Percentiles rank a stretch among this genome's conserved stretches.
These are phyloP conservation scores for Fusarium sp. DNA, from an alignment of 2,329 filamentous ascomycete genomes.

Conservation along the genomic window DNA sequence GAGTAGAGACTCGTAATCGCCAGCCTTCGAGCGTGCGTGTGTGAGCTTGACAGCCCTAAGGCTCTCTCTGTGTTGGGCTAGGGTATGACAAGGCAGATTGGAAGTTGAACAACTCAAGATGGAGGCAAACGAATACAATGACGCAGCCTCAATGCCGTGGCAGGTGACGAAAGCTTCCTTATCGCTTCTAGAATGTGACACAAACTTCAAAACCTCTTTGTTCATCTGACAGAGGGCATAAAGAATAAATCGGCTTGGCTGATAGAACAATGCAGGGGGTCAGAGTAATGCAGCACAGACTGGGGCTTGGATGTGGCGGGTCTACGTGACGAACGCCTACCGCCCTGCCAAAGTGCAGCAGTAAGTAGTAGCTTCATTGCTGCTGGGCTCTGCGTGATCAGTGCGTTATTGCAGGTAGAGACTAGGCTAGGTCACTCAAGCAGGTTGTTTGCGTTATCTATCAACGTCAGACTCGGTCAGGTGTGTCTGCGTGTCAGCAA, in stretches of 20 bases:
- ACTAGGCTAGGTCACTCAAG: not conserved
- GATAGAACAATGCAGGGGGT: not conserved
- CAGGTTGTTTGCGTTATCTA: not conserved
- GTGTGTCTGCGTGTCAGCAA: not conserved
- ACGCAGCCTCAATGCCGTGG: not conserved
- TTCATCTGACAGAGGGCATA: not conserved
- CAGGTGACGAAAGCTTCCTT: constrained; percentile 1
- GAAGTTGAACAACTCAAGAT: not conserved
- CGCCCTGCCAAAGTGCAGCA: constrained; percentile 13
- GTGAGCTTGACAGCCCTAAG: too few relatives aligned
- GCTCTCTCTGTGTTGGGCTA: constrained; percentile 11
- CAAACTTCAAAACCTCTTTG: not conserved
- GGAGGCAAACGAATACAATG: not conserved
- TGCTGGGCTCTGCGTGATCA: constrained; percentile 1
- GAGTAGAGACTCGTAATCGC: not conserved
- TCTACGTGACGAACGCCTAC: constrained; percentile 9
- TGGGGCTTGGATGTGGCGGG: not conserved
- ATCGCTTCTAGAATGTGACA: constrained; percentile 23
- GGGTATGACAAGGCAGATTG: constrained; percentile 3
- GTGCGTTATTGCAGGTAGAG: constrained; percentile 12
- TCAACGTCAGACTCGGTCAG: constrained; percentile 6
- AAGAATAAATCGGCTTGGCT: not conserved
- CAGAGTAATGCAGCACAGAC: constrained; percentile 1
- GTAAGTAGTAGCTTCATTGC: too few relatives aligned
- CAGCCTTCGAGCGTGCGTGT: too few relatives aligned